Conservation (phyloP, 495 filamentous ascomycete species). For the Talaromyces trachyspermus region DNA sequence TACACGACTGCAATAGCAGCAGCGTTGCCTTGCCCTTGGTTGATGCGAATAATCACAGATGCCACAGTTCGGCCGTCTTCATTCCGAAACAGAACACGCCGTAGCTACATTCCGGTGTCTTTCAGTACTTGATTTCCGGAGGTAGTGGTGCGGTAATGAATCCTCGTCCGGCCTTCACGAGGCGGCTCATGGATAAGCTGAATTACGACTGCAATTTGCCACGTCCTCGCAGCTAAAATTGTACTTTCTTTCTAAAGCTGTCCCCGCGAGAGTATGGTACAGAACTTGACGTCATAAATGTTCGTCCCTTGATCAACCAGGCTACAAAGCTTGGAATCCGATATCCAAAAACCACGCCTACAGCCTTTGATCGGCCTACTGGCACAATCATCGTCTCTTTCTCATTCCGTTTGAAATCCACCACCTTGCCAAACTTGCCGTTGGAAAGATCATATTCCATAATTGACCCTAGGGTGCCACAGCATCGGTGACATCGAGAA, state of each 20-base stretch:
- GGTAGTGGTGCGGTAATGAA: neutral
- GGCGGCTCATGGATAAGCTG: neutral
- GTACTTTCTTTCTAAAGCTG: neutral
- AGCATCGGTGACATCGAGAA: conserved; percentile 28
- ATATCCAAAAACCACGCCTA: conserved; percentile 49
- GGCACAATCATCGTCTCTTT: conserved; percentile 47
- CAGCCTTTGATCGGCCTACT: conserved; percentile 41
- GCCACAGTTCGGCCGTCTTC: neutral
- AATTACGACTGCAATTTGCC: neutral
- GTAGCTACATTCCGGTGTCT: neutral
- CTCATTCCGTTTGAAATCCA: conserved; percentile 28
- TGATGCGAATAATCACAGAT: neutral
- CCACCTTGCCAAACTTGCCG: neutral
- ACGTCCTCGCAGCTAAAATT: neutral
- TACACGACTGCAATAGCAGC: no score
- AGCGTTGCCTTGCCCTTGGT: neutral
- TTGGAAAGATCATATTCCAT: neutral
- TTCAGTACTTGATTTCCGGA: neutral
- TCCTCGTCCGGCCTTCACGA: neutral
- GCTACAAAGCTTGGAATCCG: conserved; percentile 46
- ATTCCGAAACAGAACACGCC: neutral
- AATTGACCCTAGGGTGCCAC: conserved; percentile 10
- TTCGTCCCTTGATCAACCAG: conserved; percentile 51
- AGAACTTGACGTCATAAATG: neutral
- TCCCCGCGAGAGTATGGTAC: neutral